A percentile compares a stretch with the other conserved stretches of the same genome.
Conservation (phyloP, 2,329 filamentous ascomycete species). For the Fusarium phyllophilum region DNA sequence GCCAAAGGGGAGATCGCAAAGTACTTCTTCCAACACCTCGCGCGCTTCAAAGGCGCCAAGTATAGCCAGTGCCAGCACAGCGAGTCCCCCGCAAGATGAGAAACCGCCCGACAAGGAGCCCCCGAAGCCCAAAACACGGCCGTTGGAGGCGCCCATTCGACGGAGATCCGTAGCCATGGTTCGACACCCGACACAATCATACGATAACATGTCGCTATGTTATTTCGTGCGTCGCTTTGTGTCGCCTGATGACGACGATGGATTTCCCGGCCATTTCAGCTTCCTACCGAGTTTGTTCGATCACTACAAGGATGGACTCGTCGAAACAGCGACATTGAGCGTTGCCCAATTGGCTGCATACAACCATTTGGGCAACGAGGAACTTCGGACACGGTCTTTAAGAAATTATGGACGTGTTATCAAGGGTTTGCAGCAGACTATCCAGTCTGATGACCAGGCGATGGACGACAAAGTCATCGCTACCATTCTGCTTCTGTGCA, state of each 20-base stretch:
- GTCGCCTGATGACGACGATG: conserved; percentile 44
- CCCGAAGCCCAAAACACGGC: not conserved
- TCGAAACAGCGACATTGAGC: conserved; percentile 47
- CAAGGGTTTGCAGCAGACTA: conserved; percentile 42
- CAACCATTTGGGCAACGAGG: conserved; percentile 46
- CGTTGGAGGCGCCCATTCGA: not conserved
- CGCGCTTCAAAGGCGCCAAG: not conserved
- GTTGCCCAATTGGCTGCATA: conserved; percentile 50
- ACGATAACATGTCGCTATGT: conserved; percentile 46
- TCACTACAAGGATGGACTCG: conserved; percentile 39
- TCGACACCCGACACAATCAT: conserved; percentile 21
- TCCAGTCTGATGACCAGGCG: conserved; percentile 38
- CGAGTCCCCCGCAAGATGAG: not conserved
- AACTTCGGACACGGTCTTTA: conserved; percentile 44
- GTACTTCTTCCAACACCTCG: not conserved
- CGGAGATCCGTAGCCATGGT: conserved; percentile 11
- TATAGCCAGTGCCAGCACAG: not conserved
- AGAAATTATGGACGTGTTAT: conserved; percentile 46
- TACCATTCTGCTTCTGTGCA: conserved; percentile 47
- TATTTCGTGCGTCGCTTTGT: conserved; percentile 51
- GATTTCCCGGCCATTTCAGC: conserved; percentile 48
- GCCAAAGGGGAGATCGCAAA: conserved; percentile 8
- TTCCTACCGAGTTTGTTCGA: conserved; percentile 47
- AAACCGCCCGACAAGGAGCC: not conserved
- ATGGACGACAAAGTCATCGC: conserved; percentile 47